Base-by-base conservation (phyloP, 2,329 filamentous ascomycete species). In the Pseudogymnoascus sp. region DNA sequence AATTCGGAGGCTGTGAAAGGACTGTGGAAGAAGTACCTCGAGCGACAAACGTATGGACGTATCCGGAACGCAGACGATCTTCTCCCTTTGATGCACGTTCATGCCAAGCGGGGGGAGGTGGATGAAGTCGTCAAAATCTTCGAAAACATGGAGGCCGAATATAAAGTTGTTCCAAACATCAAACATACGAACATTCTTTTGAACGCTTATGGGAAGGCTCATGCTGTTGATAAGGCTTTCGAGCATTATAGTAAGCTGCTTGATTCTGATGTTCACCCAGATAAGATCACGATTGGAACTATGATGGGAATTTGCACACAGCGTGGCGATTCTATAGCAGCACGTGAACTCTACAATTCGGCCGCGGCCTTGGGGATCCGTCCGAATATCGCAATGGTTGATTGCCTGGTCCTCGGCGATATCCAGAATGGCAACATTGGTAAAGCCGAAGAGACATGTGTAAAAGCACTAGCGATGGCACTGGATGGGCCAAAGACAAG, bases 131-230 rank as follows among this genome's bases (percentile, higher is more conserved):
- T 83, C 60, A 73, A 78, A 19, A 82, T 87, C 37, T 89, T 97
- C 65, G 71, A 84, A 56, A 78, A 81, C n/a, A 84, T 95, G 63
- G 71, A 73, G 24, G 69, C 75, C 6, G 78, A 84, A 60, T 87
- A 86, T 69, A 75, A 78, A 0, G 68, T 89, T 14, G 67, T 77
- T 43, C 88, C 87, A 6, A 84, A 85, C 66, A 73, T 81, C 1
- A 72, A 79, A 37, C 85, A 83, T 66, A 96, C 89, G 88, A 96
- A 96, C 71, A 86, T 87, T 22, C 75, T 96, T 28, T 78, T 98
- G 53, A 85, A 88, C 69, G 87, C 89, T 2, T 84, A 92, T 74
- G 81, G 82, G 16, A 85, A 85, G 68, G 82, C 83, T 0, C 81
- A 84, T 59, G 85, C 95, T 71, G 82, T 90, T 46, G 78, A 84